Evolutionary conservation across 164 flowering plant species (phyloP).

Genomic region (Aristolochia fimbriata): DNA sequence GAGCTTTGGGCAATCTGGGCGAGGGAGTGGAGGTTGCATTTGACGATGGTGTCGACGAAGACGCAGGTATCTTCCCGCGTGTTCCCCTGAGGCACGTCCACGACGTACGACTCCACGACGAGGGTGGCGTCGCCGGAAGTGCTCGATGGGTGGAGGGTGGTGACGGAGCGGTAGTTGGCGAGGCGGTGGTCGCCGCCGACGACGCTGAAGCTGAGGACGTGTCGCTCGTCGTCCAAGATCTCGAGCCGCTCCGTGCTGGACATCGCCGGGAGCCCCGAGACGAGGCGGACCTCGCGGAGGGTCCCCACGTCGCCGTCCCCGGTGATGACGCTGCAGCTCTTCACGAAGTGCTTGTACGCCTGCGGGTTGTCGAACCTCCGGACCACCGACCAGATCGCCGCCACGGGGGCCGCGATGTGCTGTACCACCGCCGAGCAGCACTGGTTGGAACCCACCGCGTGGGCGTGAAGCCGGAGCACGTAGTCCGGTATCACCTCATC

Average conservation of each 20-base stretch:
- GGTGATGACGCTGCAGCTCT: slow-evolving; percentile 53
- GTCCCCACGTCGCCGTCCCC: slow-evolving; percentile 54
- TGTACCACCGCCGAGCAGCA: slow-evolving; percentile 66
- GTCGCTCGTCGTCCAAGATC: slow-evolving; percentile 72
- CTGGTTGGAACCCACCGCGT: slow-evolving; percentile 50
- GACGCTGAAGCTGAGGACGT: slow-evolving; percentile 70
- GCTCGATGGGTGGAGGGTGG: slow-evolving; percentile 50
- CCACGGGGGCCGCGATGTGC: slow-evolving; percentile 49
- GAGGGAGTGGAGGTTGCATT: slow-evolving; percentile 65
- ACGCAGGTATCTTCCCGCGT: slow-evolving; percentile 68
- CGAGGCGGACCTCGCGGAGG: slow-evolving; percentile 51
- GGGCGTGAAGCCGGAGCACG: slow-evolving; percentile 39
- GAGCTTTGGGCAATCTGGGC: slow-evolving; percentile 45
- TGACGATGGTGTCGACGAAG: slow-evolving; percentile 68
- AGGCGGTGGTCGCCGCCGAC: slow-evolving; percentile 81
- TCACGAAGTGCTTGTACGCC: slow-evolving; percentile 67
- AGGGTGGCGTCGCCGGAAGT: slow-evolving; percentile 40
- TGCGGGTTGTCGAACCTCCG: slow-evolving; percentile 84
- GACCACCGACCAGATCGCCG: slow-evolving; percentile 76
- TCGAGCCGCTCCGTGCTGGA: slow-evolving; percentile 66
- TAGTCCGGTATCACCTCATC: slow-evolving; percentile 29
- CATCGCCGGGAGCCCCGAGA: slow-evolving; percentile 78
- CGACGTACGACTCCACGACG: slow-evolving; percentile 76
- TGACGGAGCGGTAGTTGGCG: slow-evolving; percentile 59
- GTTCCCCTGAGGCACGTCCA: slow-evolving; percentile 62